Evolutionary conservation across 2,329 filamentous ascomycete genomes (phyloP).

Genomic region (Endoconidiophora polonica): DNA sequence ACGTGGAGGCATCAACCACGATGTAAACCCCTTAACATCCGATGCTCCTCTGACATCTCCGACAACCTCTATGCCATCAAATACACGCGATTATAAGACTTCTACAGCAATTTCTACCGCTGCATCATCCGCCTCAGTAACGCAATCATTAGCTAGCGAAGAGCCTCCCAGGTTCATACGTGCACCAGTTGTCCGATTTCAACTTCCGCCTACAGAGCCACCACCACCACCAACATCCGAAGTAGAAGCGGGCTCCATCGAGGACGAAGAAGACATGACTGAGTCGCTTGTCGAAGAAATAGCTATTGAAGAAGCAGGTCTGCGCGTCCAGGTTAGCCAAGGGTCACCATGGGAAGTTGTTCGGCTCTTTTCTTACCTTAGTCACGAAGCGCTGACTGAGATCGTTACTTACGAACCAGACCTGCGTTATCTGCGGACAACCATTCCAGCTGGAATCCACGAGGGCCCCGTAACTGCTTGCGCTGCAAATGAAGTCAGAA

Average conservation of each 20-base stretch:
- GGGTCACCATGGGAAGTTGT: constrained; percentile 26
- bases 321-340: constrained; percentile 28
- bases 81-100: neutral
- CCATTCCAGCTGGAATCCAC: neutral
- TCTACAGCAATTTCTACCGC: neutral
- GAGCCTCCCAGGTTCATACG: constrained; percentile 17
- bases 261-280: constrained; percentile 35
- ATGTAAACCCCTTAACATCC: neutral
- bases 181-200: constrained; percentile 22
- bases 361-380: constrained; percentile 29
- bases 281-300: constrained; percentile 39
- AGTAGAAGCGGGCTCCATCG: constrained; percentile 9
- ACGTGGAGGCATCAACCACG: neutral
- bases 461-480: neutral
- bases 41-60: constrained; percentile 3
- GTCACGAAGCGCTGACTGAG: constrained; percentile 31
- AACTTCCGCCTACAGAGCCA: constrained; percentile 24
- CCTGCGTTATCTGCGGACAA: constrained; percentile 7
- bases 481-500: neutral
- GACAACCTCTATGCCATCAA: neutral
- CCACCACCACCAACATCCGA: constrained; percentile 14
- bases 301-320: constrained; percentile 30
- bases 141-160: neutral
- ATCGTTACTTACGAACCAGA: constrained; percentile 28
- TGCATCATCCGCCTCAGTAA: neutral